Base-by-base conservation (phyloP, 495 filamentous ascomycete species). In the Schizothecium vesticola region DNA sequence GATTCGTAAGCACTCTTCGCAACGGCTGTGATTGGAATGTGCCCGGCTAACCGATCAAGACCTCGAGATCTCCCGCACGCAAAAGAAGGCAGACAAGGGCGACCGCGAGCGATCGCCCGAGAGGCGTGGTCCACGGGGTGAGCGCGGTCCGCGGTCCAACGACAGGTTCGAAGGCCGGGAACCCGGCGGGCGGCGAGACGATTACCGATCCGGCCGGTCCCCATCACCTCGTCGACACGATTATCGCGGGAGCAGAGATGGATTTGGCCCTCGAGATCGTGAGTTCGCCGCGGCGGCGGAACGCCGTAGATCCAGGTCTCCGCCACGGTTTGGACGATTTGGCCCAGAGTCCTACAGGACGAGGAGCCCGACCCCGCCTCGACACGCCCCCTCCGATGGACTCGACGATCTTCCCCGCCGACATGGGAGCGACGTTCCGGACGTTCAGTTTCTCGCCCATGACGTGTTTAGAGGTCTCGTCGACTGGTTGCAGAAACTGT, bases 61-160 rank as follows among this genome's bases (percentile, higher is more conserved):
- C 77, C 90, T 99, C 56, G 95, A 99, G 76, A 89, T 97, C 51
- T 96, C 94, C 1, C 96, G 94, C 63, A 88, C 89, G 2, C 93
- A 77, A 59, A 76, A 97, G 75, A 89, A 91, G 76, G 93, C 90
- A 68, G 90, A 88, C 19, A 84, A 88, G 36, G 86, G 86, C 22
- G 66, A 76, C 1, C 70, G 75, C 19, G 76, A 77, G 1, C 71
- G 74, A 23, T 79, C 80, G 21, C 69, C 74, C 0, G 77, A 75
- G 13, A 73, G 72, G 23, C 75, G 73, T 19, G 62, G 71, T 24
- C 71, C 73, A 9, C 77, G 69, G 12, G 72, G 65, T 12, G 58
- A 63, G 25, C 70, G 70, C 24, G 59, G 36, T 55, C 26, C 23
- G 7, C 59, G 26, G 26, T 16, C 29, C 13, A 56, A 66, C 65